Percentiles rank a stretch among this genome's conserved stretches.
Evolutionary conservation across 805 yeast species (phyloP).

Genomic region (Cyberlindnera sargentensis): DNA sequence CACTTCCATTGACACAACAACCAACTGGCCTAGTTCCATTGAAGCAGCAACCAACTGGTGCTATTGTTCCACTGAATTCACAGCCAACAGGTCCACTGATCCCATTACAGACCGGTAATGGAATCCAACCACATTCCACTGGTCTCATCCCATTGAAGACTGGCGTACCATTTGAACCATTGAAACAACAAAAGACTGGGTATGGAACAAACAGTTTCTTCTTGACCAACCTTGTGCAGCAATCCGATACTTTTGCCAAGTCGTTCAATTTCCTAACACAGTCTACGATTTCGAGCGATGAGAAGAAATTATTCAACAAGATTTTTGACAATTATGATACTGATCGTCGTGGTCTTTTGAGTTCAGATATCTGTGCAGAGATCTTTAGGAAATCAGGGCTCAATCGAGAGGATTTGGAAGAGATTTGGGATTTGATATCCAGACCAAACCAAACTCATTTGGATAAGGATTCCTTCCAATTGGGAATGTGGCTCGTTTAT

Average conservation of each 20-base stretch:
- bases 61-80: conserved; percentile 12
- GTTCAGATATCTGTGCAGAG: conserved; percentile 80
- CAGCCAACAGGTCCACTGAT: conserved; percentile 24
- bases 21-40: conserved; percentile 30
- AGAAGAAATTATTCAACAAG: conserved; percentile 77
- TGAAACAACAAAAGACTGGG: conserved; percentile 38
- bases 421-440: conserved; percentile 87
- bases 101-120: conserved; percentile 20
- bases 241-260: conserved; percentile 31
- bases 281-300: conserved; percentile 67
- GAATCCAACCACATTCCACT: conserved; percentile 49
- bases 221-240: conserved; percentile 54
- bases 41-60: conserved; percentile 12
- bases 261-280: conserved; percentile 24
- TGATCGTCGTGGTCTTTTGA: conserved; percentile 58
- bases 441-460: conserved; percentile 78
- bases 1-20: conserved; percentile 24
- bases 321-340: conserved; percentile 88
- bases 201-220: conserved; percentile 36
- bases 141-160: conserved; percentile 28
- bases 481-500: conserved; percentile 95
- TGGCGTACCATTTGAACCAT: conserved; percentile 21
- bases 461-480: conserved; percentile 88
- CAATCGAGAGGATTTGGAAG: conserved; percentile 78
- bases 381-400: conserved; percentile 90